A percentile compares a stretch with the other conserved stretches of the same genome.
phyloP scores from a whole-genome alignment of 805 yeast genomes.

The Starmerella vaccinii region DNA sequence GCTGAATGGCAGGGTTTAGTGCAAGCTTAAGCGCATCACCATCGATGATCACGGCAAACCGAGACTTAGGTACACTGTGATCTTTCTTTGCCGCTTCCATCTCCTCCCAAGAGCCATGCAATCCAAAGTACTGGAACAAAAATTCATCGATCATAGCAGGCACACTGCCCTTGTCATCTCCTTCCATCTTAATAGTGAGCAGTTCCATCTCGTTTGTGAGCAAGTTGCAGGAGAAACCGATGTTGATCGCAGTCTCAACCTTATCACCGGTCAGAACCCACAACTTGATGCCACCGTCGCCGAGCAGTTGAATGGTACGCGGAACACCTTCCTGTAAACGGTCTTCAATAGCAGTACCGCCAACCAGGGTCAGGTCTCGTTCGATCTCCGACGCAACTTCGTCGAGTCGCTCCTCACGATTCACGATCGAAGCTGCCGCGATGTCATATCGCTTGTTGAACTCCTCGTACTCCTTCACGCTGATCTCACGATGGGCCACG shows the following conservation, averaged over 20 bases:
- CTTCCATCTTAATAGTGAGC: constrained; percentile 40
- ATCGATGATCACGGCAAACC: constrained; percentile 58
- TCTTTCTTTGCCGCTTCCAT: constrained; percentile 45
- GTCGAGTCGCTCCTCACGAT: constrained; percentile 55
- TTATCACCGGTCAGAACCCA: constrained; percentile 84
- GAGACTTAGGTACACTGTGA: constrained; percentile 53
- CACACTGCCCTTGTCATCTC: constrained; percentile 27
- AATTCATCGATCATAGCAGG: constrained; percentile 37
- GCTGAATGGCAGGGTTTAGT: constrained; percentile 36
- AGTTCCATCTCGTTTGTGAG: constrained; percentile 62
- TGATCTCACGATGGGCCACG: constrained; percentile 52
- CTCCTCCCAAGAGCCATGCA: constrained; percentile 39
- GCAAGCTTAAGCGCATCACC: constrained; percentile 57
- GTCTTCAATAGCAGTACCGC: constrained; percentile 81
- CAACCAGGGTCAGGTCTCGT: constrained; percentile 46
- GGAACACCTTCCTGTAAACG: constrained; percentile 75
- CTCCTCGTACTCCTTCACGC: constrained; percentile 36
- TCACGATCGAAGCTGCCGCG: constrained; percentile 50
- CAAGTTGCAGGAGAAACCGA: constrained; percentile 73
- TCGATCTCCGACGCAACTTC: constrained; percentile 53
- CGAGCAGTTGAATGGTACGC: constrained; percentile 55
- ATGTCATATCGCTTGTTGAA: constrained; percentile 50
- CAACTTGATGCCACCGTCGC: constrained; percentile 66
- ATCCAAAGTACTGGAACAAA: constrained; percentile 42
- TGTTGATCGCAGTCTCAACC: constrained; percentile 80